Evolutionary conservation across 768 basidiomycete genomes (phyloP).

Genomic region (Phanerochaete carnosa): DNA sequence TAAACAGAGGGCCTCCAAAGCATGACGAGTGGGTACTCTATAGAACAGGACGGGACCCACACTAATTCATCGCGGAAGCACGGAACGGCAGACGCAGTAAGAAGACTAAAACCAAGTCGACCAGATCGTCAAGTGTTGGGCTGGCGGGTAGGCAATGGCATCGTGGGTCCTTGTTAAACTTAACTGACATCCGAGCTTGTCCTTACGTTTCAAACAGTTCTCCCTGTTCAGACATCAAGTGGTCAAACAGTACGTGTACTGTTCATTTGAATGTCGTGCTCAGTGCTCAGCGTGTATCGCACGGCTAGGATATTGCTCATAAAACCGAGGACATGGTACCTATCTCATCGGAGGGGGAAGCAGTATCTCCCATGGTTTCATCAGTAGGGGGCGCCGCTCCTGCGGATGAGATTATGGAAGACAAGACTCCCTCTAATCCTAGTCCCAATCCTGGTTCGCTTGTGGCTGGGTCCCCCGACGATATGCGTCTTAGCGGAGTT

Average conservation of each 20-base stretch:
- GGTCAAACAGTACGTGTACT: background rate
- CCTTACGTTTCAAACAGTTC: background rate
- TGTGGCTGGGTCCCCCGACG: background rate
- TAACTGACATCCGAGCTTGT: no score
- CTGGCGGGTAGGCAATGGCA: background rate
- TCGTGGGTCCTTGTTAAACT: background rate
- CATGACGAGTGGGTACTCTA: background rate
- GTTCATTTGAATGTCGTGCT: background rate
- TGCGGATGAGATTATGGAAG: slow-evolving; percentile 1
- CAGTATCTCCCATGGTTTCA: background rate
- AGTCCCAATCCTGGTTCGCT: background rate
- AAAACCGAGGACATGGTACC: background rate
- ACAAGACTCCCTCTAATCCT: background rate
- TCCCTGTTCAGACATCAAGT: background rate
- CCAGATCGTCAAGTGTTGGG: background rate
- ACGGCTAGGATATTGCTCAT: background rate
- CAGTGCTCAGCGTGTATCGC: background rate
- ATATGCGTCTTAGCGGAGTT: background rate
- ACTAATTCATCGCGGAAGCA: background rate
- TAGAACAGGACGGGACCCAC: background rate
- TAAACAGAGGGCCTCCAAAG: no score
- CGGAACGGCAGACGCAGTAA: background rate
- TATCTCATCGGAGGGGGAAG: background rate
- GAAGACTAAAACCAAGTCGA: background rate
- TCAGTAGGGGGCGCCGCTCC: background rate